Evolutionary conservation across 257 asterid genomes (phyloP).

Genomic region (Fraxinus quadrangulata): DNA sequence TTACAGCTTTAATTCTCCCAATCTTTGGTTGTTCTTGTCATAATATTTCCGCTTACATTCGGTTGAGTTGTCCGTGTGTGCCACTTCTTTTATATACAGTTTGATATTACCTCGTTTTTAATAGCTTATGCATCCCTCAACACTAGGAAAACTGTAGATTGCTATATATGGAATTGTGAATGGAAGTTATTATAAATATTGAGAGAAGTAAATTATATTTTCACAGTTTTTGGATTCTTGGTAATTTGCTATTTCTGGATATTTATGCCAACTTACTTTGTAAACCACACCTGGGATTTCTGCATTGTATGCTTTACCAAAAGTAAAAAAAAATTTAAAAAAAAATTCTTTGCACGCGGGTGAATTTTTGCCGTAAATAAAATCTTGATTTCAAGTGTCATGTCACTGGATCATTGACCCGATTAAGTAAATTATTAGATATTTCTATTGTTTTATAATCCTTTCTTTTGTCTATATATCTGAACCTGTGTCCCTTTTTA

Average conservation of each 20-base stretch:
- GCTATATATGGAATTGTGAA: neutral
- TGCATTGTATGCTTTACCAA: neutral
- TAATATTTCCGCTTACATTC: neutral
- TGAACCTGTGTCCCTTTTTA: neutral
- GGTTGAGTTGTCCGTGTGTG: neutral
- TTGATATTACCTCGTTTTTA: neutral
- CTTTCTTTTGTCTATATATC: neutral
- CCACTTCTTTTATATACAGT: neutral
- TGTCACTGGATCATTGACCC: neutral
- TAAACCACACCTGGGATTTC: neutral
- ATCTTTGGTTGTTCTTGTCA: neutral
- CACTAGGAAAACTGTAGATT: neutral
- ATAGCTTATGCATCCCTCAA: neutral
- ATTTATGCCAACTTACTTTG: no score
- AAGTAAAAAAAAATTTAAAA: no score
- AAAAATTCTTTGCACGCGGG: neutral
- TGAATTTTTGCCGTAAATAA: neutral
- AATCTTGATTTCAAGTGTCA: neutral
- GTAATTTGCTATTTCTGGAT: neutral
- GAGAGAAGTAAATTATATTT: no score
- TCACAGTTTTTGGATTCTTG: neutral
- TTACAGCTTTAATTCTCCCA: neutral
- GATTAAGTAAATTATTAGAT: neutral
- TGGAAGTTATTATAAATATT: no score
- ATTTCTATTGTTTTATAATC: neutral